Percentiles rank a stretch among this genome's conserved stretches.
phyloP scores from a whole-genome alignment of 306 rosid genomes.

The Pterocarpus macrocarpus region DNA sequence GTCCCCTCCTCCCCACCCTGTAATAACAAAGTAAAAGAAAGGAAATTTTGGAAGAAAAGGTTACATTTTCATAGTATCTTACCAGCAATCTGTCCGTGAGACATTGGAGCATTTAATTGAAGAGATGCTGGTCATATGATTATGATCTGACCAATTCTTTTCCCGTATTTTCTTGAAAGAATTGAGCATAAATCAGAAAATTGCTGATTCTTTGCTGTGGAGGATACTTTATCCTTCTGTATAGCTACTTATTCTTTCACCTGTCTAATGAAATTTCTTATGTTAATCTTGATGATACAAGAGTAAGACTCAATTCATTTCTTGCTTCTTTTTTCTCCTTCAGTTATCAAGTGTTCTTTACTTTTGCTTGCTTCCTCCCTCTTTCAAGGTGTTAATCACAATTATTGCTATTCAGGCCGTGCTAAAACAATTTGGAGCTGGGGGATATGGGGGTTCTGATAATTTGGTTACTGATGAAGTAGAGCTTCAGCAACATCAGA shows the following conservation, averaged over 20 bases:
- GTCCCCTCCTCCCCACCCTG: too few relatives aligned
- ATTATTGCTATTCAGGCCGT: conserved; percentile 74
- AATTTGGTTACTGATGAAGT: conserved; percentile 81
- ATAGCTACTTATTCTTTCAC: conserved; percentile 16
- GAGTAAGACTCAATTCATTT: conserved; percentile 7
- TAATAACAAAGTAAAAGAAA: too few relatives aligned
- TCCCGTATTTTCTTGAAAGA: too few relatives aligned
- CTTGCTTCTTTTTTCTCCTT: not conserved
- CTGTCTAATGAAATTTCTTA: not conserved
- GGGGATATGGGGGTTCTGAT: conserved; percentile 97
- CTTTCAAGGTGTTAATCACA: conserved; percentile 37
- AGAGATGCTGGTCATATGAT: too few relatives aligned
- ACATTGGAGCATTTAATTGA: too few relatives aligned
- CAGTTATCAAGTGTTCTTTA: conserved; percentile 18
- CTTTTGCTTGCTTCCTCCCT: conserved; percentile 19
- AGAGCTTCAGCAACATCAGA: conserved; percentile 90
- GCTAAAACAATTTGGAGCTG: conserved; percentile 95
- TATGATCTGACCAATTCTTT: too few relatives aligned
- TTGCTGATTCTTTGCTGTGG: not conserved
- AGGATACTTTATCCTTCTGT: not conserved
- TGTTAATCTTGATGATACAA: not conserved
- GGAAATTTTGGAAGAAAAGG: too few relatives aligned
- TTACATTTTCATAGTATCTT: too few relatives aligned
- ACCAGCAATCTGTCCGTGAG: too few relatives aligned
- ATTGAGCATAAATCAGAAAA: not conserved